Evolutionary conservation across 345 rosid species (phyloP).

Genomic region (Aethionema arabicum): DNA sequence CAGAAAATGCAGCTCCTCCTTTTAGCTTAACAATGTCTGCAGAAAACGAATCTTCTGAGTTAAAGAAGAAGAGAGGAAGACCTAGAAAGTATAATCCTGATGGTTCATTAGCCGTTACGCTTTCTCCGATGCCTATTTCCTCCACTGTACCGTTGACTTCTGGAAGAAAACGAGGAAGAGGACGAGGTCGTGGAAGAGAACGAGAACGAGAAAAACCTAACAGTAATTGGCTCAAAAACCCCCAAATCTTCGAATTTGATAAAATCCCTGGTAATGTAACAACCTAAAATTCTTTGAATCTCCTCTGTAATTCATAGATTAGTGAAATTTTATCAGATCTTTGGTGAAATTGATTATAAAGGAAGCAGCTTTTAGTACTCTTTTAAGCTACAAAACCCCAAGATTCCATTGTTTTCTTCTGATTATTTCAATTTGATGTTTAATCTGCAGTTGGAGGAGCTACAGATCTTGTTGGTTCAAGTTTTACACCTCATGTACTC

Average conservation of each 20-base stretch:
- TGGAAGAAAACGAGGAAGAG: slow-evolving; percentile 60
- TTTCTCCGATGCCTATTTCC: slow-evolving; percentile 92
- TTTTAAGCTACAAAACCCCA: no score
- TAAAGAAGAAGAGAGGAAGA: slow-evolving; percentile 89
- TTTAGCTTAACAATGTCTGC: slow-evolving; percentile 34
- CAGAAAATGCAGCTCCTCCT: slow-evolving; percentile 34
- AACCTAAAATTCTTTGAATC: no score
- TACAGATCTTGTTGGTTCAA: slow-evolving; percentile 57
- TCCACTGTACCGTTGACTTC: slow-evolving; percentile 71
- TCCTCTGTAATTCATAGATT: no score
- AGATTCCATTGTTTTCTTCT: not conserved
- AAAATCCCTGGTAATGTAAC: slow-evolving; percentile 52
- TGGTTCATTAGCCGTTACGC: slow-evolving; percentile 49
- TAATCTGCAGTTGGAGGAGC: slow-evolving; percentile 49
- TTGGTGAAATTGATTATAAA: no score
- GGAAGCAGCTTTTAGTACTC: no score
- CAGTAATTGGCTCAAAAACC: slow-evolving; percentile 52
- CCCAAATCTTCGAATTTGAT: slow-evolving; percentile 51
- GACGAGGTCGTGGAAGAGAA: slow-evolving; percentile 57
- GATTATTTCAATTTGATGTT: slow-evolving; percentile 1
- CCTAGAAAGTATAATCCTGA: slow-evolving; percentile 85
- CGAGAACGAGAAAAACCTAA: slow-evolving; percentile 37
- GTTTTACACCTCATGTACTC: slow-evolving; percentile 83
- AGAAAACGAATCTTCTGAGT: slow-evolving; percentile 37
- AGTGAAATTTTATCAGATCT: no score